Evolutionary conservation across 139 green algal genomes (phyloP).

Genomic region (Haematococcus lacustris): DNA sequence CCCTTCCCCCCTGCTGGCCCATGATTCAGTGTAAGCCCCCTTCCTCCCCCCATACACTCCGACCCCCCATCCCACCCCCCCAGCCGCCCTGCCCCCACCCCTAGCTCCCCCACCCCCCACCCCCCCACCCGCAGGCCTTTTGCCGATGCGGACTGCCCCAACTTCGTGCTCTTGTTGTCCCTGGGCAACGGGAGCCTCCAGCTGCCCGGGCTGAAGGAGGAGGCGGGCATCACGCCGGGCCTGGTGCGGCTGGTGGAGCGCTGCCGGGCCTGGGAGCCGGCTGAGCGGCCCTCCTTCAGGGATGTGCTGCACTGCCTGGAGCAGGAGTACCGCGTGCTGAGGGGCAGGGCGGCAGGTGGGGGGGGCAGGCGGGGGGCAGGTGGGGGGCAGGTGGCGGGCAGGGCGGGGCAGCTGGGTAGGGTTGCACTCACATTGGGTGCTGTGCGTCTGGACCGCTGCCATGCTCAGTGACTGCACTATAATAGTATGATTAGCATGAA

Average conservation of each 20-base stretch:
- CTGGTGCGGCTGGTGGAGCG: slow-evolving; percentile 4
- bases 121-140: slow-evolving; percentile 28
- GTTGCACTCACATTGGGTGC: neutral
- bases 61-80: too few relatives aligned
- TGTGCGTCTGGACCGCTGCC: neutral
- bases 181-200: slow-evolving; percentile 35
- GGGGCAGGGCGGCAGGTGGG: slow-evolving; percentile 22
- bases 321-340: slow-evolving; percentile 35
- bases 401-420: neutral
- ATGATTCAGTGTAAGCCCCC: too few relatives aligned
- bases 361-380: neutral
- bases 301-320: slow-evolving; percentile 44
- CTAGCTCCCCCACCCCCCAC: too few relatives aligned
- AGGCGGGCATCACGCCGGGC: neutral
- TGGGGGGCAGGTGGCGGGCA: neutral
- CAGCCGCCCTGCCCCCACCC: neutral
- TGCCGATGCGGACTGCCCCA: slow-evolving; percentile 35
- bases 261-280: slow-evolving; percentile 28
- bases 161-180: slow-evolving; percentile 41
- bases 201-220: neutral
- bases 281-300: slow-evolving; percentile 34
- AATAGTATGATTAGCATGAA: neutral
- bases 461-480: neutral
- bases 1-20: too few relatives aligned
- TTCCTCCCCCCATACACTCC: too few relatives aligned